phyloP scores from a whole-genome alignment of 2,329 filamentous ascomycete genomes.

The Colletotrichum falcatum region DNA sequence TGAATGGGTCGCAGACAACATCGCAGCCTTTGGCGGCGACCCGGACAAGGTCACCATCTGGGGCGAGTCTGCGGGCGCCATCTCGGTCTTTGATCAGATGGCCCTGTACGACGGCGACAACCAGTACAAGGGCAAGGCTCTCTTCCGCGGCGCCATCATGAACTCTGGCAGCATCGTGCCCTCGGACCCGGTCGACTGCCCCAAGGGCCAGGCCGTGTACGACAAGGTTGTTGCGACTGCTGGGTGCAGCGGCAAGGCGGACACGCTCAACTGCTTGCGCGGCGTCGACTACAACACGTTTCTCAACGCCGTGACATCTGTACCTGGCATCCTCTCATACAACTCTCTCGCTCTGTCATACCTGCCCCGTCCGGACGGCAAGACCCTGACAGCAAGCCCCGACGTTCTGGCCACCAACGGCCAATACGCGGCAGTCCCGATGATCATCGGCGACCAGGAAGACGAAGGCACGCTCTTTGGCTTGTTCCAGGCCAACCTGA shows the following conservation, averaged over 20 bases:
- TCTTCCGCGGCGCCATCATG: conserved; percentile 77
- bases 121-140: conserved; percentile 71
- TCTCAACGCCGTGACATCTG: conserved; percentile 68
- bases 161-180: conserved; percentile 66
- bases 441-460: conserved; percentile 74
- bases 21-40: conserved; percentile 74
- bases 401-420: conserved; percentile 61
- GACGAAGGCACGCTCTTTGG: conserved; percentile 76
- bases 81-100: conserved; percentile 74
- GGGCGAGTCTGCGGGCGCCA: conserved; percentile 70
- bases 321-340: conserved; percentile 69
- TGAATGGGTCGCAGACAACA: conserved; percentile 74
- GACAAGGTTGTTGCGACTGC: conserved; percentile 62
- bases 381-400: conserved; percentile 63
- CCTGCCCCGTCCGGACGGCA: conserved; percentile 71
- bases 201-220: conserved; percentile 67
- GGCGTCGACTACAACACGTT: conserved; percentile 61
- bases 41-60: conserved; percentile 73
- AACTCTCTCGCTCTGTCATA: conserved; percentile 70
- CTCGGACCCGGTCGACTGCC: conserved; percentile 63
- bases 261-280: conserved; percentile 68
- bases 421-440: conserved; percentile 68
- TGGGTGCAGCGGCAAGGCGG: conserved; percentile 63
- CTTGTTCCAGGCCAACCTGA: conserved; percentile 69
- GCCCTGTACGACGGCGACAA: conserved; percentile 70